phyloP scores from a whole-genome alignment of 1,284 basidiomycete species.

The Ustilago loliicola region DNA sequence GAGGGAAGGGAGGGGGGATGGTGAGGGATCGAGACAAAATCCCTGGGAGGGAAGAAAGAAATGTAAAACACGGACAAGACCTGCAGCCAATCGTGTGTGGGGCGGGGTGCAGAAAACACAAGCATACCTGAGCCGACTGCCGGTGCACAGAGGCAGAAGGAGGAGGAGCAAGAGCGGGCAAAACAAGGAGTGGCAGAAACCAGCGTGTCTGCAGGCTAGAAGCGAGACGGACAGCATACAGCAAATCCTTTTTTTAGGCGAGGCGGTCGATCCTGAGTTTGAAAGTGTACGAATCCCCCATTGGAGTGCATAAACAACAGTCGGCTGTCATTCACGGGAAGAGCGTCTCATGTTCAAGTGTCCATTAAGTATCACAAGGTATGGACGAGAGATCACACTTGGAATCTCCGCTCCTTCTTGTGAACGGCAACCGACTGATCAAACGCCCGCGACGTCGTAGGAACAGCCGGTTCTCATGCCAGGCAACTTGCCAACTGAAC shows the following conservation, averaged over 20 bases:
- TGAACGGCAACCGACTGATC: background rate
- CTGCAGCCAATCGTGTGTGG: constrained; percentile 5
- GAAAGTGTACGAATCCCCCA: background rate
- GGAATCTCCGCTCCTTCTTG: background rate
- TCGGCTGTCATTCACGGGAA: too few species aligned
- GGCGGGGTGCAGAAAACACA: background rate
- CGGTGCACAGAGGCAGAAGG: background rate
- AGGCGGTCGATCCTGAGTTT: constrained; percentile 10
- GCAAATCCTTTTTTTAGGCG: background rate
- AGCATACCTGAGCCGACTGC: background rate
- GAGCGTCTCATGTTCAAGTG: background rate
- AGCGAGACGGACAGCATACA: constrained; percentile 17
- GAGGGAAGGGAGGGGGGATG: constrained; percentile 3
- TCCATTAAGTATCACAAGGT: background rate
- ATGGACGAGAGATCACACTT: too few species aligned
- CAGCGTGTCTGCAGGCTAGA: constrained; percentile 7
- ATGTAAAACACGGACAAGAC: constrained; percentile 1
- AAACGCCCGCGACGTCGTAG: background rate
- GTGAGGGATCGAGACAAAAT: background rate
- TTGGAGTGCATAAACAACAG: too few species aligned
- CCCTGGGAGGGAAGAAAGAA: background rate
- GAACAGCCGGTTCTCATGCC: background rate
- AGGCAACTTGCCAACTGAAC: background rate
- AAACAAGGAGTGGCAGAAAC: constrained; percentile 1
- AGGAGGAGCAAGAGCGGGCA: background rate